phyloP scores from a whole-genome alignment of 768 basidiomycete species.

The Mycena belliarum region DNA sequence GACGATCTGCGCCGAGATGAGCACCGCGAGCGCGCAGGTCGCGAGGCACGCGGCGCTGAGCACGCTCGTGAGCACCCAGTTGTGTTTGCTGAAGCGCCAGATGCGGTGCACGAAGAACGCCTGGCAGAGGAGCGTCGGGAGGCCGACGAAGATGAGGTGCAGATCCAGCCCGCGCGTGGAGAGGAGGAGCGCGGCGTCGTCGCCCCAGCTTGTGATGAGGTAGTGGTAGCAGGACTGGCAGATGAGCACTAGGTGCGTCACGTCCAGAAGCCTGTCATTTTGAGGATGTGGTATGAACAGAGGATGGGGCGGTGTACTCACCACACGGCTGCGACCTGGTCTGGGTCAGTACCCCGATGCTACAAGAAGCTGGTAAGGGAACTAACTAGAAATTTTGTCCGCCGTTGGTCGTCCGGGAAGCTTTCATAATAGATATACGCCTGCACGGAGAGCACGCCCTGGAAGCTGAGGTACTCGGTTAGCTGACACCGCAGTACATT shows the following conservation, averaged over 20 bases:
- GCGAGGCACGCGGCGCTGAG: slow-evolving; percentile 1
- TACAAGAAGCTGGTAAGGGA: too few species aligned
- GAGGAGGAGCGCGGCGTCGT: neutral
- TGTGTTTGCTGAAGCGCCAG: slow-evolving; percentile 14
- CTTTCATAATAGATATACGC: slow-evolving; percentile 13
- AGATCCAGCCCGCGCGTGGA: slow-evolving; percentile 5
- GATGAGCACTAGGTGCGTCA: slow-evolving; percentile 18
- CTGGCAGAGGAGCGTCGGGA: slow-evolving; percentile 11
- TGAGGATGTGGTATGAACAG: neutral
- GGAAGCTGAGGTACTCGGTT: neutral
- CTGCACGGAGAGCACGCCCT: slow-evolving; percentile 11
- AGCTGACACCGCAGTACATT: too few species aligned
- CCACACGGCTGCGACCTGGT: slow-evolving; percentile 14
- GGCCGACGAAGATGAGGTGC: slow-evolving; percentile 15
- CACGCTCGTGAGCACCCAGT: slow-evolving; percentile 2
- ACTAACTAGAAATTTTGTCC: neutral
- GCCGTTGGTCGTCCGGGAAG: slow-evolving; percentile 5
- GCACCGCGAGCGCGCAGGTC: neutral
- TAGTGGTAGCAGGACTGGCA: slow-evolving; percentile 18
- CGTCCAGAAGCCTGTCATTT: slow-evolving; percentile 10
- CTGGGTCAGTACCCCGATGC: too few species aligned
- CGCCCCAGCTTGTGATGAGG: slow-evolving; percentile 17
- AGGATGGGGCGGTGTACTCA: neutral
- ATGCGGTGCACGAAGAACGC: slow-evolving; percentile 17
- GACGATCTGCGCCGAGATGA: slow-evolving; percentile 5